Conservation (phyloP, 345 rosid genomes). For the Populus deltoides region DNA sequence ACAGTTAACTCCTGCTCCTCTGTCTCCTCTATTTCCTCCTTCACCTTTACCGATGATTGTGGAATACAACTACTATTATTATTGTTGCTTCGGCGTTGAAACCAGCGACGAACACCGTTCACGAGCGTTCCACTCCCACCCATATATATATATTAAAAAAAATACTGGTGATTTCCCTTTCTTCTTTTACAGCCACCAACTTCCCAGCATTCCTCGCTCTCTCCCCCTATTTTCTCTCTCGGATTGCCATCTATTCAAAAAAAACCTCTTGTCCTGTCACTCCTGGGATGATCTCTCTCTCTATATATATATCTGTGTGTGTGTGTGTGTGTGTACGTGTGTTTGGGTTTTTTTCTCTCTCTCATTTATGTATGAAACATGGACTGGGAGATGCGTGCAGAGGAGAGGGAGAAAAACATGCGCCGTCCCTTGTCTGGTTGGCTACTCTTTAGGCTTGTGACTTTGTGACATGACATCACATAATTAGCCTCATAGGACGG, state of each 20-base stretch:
- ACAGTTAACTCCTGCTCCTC: conserved; percentile 22
- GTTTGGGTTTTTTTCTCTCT: not conserved
- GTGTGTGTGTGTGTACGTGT: not conserved
- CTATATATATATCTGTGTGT: too few relatives aligned
- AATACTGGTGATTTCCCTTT: not conserved
- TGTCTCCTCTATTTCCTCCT: conserved; percentile 16
- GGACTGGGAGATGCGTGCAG: not conserved
- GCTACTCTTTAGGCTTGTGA: not conserved
- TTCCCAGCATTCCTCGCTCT: not conserved
- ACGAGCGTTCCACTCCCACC: conserved; percentile 68
- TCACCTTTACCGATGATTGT: conserved; percentile 32
- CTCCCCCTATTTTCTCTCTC: not conserved
- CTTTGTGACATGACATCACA: not conserved
- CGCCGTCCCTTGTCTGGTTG: not conserved
- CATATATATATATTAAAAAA: conserved; percentile 32
- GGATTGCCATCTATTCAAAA: not conserved
- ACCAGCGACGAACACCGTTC: conserved; percentile 93
- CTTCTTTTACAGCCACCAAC: not conserved
- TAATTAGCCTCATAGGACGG: too few relatives aligned
- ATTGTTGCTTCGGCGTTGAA: conserved; percentile 48
- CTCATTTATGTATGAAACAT: not conserved
- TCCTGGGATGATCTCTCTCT: not conserved
- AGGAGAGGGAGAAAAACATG: not conserved
- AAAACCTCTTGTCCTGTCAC: too few relatives aligned
- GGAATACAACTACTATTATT: conserved; percentile 28